These are phyloP conservation scores for Lodderomyces margitis DNA, from an alignment of 1,139 yeast genomes.

Conservation along the genomic window DNA sequence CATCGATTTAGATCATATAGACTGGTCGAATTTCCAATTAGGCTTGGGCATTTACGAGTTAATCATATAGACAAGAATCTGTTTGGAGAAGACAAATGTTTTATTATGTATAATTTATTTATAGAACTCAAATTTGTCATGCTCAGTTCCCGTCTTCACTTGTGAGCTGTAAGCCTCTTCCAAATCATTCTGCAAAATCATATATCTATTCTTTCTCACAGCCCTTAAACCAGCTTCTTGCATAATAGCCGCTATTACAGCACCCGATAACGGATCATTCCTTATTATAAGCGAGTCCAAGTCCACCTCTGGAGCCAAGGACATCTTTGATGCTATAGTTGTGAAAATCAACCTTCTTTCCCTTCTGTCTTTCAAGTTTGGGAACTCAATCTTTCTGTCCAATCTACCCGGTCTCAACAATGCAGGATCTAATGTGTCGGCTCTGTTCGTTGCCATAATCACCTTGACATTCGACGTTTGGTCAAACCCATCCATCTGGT, in stretches of 20 bases:
- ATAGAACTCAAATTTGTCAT: slow-evolving; percentile 96
- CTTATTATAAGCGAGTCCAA: slow-evolving; percentile 91
- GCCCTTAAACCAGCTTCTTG: slow-evolving; percentile 99
- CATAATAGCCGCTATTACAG: slow-evolving; percentile 98
- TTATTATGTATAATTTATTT: slow-evolving; percentile 46
- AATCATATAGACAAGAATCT: slow-evolving; percentile 13
- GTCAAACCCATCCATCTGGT: slow-evolving; percentile 99
- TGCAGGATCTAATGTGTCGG: slow-evolving; percentile 97
- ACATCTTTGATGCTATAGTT: slow-evolving; percentile 96
- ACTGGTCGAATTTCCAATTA: slow-evolving; percentile 51
- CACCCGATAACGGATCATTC: slow-evolving; percentile 96
- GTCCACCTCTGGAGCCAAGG: slow-evolving; percentile 96
- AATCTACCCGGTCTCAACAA: slow-evolving; percentile 96
- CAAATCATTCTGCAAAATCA: slow-evolving; percentile 89
- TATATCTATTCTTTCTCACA: slow-evolving; percentile 95
- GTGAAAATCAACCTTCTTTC: slow-evolving; percentile 95
- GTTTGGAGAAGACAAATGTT: not conserved
- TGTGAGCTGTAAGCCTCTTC: slow-evolving; percentile 97
- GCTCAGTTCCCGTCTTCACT: slow-evolving; percentile 93
- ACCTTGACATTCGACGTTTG: slow-evolving; percentile 95
- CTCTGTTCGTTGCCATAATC: slow-evolving; percentile 98
- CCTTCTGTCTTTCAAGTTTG: slow-evolving; percentile 91
- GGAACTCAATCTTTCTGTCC: slow-evolving; percentile 97
- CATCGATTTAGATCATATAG: slow-evolving; percentile 69
- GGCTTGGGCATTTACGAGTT: slow-evolving; percentile 59